Conservation (phyloP, 1,284 basidiomycete species). For the Pseudozyma sp. region DNA sequence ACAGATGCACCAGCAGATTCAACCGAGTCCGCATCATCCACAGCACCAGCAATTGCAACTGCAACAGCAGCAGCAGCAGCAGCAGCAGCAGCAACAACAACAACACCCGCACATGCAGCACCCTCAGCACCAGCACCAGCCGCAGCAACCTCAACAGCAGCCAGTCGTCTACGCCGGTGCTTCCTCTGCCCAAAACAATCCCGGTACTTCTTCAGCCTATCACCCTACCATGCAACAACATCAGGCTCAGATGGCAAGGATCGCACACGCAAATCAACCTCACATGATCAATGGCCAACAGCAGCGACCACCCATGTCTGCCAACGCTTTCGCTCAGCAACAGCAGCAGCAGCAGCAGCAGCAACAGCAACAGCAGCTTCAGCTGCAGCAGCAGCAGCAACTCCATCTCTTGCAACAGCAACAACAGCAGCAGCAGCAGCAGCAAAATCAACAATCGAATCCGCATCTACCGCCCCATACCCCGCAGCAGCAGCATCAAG, state of each 20-base stretch:
- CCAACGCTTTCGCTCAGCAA: slow-evolving; percentile 32
- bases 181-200: slow-evolving; percentile 16
- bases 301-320: slow-evolving; percentile 27
- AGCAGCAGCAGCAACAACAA: slow-evolving; percentile 25
- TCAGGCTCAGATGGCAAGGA: slow-evolving; percentile 44
- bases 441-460: slow-evolving; percentile 18
- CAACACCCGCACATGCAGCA: slow-evolving; percentile 15
- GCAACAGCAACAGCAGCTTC: slow-evolving; percentile 14
- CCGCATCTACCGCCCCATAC: slow-evolving; percentile 20
- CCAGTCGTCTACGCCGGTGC: slow-evolving; percentile 22
- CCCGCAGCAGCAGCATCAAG: slow-evolving; percentile 17
- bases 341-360: slow-evolving; percentile 27
- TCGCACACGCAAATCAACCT: slow-evolving; percentile 36
- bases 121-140: slow-evolving; percentile 20
- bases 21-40: slow-evolving; percentile 23
- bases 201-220: slow-evolving; percentile 30
- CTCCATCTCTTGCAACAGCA: slow-evolving; percentile 27
- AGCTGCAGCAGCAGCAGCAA: slow-evolving; percentile 16
- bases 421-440: slow-evolving; percentile 18
- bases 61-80: slow-evolving; percentile 6
- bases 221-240: slow-evolving; percentile 51
- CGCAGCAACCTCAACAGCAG: slow-evolving; percentile 29
- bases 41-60: slow-evolving; percentile 5
- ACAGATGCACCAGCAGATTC: slow-evolving; percentile 24
- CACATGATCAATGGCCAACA: slow-evolving; percentile 36